Evolutionary conservation across 2,329 filamentous ascomycete genomes (phyloP), one percentile per base, ranked within the genome.

Genomic region (Colletotrichum agaves): DNA sequence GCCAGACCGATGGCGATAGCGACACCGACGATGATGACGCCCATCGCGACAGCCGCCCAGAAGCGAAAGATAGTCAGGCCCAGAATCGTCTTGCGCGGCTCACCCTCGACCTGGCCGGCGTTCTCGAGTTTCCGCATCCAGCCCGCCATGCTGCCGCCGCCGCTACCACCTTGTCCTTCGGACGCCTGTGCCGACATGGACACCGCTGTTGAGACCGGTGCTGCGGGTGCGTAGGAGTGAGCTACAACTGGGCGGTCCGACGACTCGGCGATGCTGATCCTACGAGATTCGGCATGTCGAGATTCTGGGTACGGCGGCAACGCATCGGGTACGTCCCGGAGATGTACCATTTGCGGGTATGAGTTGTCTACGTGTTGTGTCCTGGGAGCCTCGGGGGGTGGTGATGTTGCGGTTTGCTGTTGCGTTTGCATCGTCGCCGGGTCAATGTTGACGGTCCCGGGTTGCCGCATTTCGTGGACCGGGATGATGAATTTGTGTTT

Each of bases 401-500:
- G 50, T 52, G 52, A 41, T 17, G 37, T 43, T 21, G 37, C 8
- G 17, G n/a, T 35, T 3, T 27, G 27, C 27, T 57, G 49, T 33
- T 55, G 39, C 10, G 47, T 44, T 35, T 37, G 53, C 33, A 39
- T 43, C 19, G 31, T 46, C 33, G 46, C 27, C 19, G 65, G 41
- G 17, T 65, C 43, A 12, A 21, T 10, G 33, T 23, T 60, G 46
- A 64, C 63, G 35, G 41, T 55, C n/a, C 57, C 39, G n/a, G 63
- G 57, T 35, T 61, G 62, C 21, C 52, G 56, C 57, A 56, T 44
- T 43, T 67, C 62, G 52, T 67, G 66, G 50, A 17, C 39, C 21
- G 66, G 66, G 41, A 67, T 69, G 15, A 69, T 69, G 44, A 69
- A 69, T 31, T 69, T 69, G 43, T 69, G 63, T 12, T 69, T 67